Conservation (phyloP, 1,284 basidiomycete genomes). For the Puccinia horiana region DNA sequence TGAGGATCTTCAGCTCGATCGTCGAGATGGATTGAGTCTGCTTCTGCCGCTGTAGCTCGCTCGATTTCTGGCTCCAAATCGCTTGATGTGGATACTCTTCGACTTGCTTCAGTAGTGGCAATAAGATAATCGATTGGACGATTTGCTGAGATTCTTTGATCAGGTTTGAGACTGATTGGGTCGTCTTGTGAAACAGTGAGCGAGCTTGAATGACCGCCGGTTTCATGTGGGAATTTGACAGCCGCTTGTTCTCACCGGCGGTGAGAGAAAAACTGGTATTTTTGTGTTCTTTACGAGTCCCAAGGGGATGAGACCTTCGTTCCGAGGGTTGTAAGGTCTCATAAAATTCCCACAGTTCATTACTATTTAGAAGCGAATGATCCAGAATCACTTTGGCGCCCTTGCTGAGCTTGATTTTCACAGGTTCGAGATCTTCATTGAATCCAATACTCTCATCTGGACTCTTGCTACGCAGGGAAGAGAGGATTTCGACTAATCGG, state of each 20-base stretch:
- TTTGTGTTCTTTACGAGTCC: neutral
- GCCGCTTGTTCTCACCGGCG: neutral
- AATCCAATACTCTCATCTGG: conserved; percentile 65
- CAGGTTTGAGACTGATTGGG: conserved; percentile 68
- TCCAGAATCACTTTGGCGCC: conserved; percentile 73
- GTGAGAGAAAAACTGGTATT: neutral
- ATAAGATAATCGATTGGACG: conserved; percentile 77
- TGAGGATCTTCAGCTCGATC: conserved; percentile 77
- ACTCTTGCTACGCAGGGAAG: conserved; percentile 64
- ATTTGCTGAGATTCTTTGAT: conserved; percentile 73
- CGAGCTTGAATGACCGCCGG: conserved; percentile 20
- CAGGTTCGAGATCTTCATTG: conserved; percentile 57
- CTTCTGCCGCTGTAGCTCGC: conserved; percentile 52
- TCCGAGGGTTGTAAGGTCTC: conserved; percentile 55
- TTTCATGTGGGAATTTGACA: neutral
- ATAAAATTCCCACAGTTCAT: conserved; percentile 71
- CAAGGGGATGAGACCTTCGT: neutral
- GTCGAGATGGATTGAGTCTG: conserved; percentile 50
- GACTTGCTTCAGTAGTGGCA: conserved; percentile 77
- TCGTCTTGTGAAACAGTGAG: conserved; percentile 63
- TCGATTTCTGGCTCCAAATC: conserved; percentile 66
- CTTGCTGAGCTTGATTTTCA: conserved; percentile 67
- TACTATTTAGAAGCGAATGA: conserved; percentile 77
- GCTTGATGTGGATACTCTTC: conserved; percentile 70
- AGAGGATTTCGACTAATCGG: conserved; percentile 65